phyloP scores from a whole-genome alignment of 805 yeast genomes.

The Wickerhamiella lipophila region DNA sequence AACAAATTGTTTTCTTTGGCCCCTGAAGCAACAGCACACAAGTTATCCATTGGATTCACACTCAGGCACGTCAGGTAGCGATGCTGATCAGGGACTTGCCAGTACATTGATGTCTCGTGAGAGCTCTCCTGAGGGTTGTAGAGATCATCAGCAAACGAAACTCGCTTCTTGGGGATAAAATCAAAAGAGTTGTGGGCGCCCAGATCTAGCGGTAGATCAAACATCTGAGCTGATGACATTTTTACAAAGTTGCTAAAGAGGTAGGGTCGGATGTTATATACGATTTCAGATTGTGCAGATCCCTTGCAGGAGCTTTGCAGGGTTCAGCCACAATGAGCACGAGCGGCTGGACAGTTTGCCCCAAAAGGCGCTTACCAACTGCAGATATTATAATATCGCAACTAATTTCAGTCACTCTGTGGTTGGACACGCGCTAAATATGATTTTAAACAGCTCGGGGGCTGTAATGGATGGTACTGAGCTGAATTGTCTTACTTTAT shows the following conservation, averaged over 20 bases:
- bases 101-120: constrained; percentile 22
- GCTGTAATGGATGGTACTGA: no score
- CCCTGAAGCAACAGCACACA: constrained; percentile 47
- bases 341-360: constrained; percentile 4
- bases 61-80: constrained; percentile 29
- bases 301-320: constrained; percentile 4
- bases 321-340: constrained; percentile 4
- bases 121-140: background rate
- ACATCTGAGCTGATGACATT: background rate
- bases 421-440: background rate
- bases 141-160: background rate
- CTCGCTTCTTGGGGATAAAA: background rate
- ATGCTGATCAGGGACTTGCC: constrained; percentile 30
- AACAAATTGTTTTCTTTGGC: constrained; percentile 36
- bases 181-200: background rate
- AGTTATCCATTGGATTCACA: constrained; percentile 28
- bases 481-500: no score
- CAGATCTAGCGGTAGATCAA: constrained; percentile 7
- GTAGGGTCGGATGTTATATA: background rate
- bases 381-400: constrained; percentile 1
- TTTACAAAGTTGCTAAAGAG: background rate
- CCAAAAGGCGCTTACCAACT: background rate
- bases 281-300: constrained; percentile 5
- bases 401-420: background rate
- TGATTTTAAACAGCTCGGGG: no score